These are phyloP conservation scores for Apiotrichum gamsii DNA, from an alignment of 1,284 basidiomycete species.

Conservation along the genomic window DNA sequence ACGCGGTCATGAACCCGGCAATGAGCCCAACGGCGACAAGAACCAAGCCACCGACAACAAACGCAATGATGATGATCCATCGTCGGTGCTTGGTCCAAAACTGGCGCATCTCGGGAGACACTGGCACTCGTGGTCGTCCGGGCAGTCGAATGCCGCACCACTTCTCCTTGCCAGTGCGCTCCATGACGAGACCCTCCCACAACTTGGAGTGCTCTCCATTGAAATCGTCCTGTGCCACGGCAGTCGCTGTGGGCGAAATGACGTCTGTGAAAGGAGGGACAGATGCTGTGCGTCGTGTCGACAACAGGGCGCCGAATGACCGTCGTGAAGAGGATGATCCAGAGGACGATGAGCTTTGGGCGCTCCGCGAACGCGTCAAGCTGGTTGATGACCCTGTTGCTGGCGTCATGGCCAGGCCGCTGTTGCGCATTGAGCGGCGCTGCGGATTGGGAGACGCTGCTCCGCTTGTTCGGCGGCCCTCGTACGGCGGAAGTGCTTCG, in stretches of 20 bases:
- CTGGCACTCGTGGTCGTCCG: background rate
- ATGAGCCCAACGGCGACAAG: slow-evolving; percentile 33
- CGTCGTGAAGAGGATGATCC: no score
- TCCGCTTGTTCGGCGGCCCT: slow-evolving; percentile 2
- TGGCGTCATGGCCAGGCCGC: no score
- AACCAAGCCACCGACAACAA: slow-evolving; percentile 22
- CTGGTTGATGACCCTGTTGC: no score
- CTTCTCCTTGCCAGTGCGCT: background rate
- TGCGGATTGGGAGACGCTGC: background rate
- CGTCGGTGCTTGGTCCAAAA: slow-evolving; percentile 30
- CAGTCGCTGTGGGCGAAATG: no score
- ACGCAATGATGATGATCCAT: slow-evolving; percentile 25
- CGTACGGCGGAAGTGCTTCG: slow-evolving; percentile 41
- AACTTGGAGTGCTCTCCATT: no score
- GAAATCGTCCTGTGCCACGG: no score
- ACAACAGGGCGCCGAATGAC: no score
- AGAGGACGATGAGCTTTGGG: no score
- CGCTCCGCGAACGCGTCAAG: no score
- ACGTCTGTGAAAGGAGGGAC: no score
- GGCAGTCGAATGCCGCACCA: background rate
- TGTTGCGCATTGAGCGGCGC: no score
- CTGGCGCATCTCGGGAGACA: slow-evolving; percentile 5
- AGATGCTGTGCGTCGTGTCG: no score
- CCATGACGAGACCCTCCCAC: background rate
- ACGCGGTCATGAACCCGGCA: slow-evolving; percentile 21